Base-by-base conservation (phyloP, 192 early-diverging fungal genomes). In the Phycomyces blakesleeanus region DNA sequence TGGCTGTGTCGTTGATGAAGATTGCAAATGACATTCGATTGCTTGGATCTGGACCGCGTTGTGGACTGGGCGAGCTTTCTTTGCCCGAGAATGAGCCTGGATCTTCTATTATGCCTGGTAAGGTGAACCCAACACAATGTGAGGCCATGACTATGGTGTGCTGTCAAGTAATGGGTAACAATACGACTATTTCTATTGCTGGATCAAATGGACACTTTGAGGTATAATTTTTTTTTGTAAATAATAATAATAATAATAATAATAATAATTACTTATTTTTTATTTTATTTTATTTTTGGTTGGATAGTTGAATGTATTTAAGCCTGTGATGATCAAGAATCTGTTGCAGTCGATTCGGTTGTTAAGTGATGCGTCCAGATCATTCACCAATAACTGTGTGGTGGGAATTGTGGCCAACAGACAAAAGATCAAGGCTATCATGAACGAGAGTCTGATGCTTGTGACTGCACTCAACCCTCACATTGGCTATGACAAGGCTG, bases 121-220 rank as follows among this genome's bases (percentile, higher is more conserved):
- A 98, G 83, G 93, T 99, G 59, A 99, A 99, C 74, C 95, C 97
- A 42, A 99, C 97, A 5, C 95, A 98, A 80, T 97, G 93, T 83
- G 97, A 99, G 77, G 96, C 97, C 53, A 83, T 99, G 85, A 99
- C 97, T 24, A 99, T 99, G 97, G 91, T 97, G 25, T 95, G 93
- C 72, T 88, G 93, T 25, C 97, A 99, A 73, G 93, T 99, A 44
- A 94, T 99, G 82, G 97, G 97, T 64, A 99, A 99, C 89, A 84
- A 97, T 80, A 91, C 89, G 20, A 86, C 96, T 26, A 84, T 98
- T 59, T 81, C 91, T 12, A 73, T 96, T 64, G 90, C 91, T 51
- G 95, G 94, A 1, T 86, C 91, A 49, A 91, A 97, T 76, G 95
- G 96, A 27, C 95, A 97, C 78, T 96, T 96, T 81, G 93, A 98